Base-by-base conservation (phyloP, 192 early-diverging fungal genomes). In the Podila epicladia region DNA sequence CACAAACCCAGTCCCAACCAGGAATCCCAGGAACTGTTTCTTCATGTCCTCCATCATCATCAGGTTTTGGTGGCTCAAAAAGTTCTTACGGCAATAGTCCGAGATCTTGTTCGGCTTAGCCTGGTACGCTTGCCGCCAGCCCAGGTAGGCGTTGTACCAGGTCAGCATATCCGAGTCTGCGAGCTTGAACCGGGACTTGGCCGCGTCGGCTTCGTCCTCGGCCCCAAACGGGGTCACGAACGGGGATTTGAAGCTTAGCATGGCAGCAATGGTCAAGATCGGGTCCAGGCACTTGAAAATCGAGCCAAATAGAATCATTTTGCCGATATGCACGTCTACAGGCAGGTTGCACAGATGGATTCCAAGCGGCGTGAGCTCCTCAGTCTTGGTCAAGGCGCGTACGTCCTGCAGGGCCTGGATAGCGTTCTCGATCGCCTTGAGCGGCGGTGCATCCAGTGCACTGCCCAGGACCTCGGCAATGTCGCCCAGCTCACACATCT, bases 221-320 rank as follows among this genome's bases (percentile, higher is more conserved):
- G 79, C 75, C 1, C 87, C 87, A 79, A 89, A 88, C 1, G 89
- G 85, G 35, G 71, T 85, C n/a, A 76, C 73, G 45, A 91, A 87
- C 6, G 87, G 88, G n/a, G 86, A 84, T 59, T 89, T 85, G 62
- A 89, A 72, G 61, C 90, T 82, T 74, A 94, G 88, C 73, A 90
- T 88, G 29, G 90, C 89, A 7, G 88, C 92, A 48, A 97, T 84
- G 1, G 91, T 91, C 31, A 97, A 60, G 7, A 93, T 87, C 6
- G 93, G 92, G 31, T 97, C 95, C 1, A 95, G 70, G 20, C 90
- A 92, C 32, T 91, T 84, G 75, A 95, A 92, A 24, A 93, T 85
- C 0, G 94, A 88, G 4, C 91, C 95, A 67, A 93, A 88, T n/a
- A 97, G 74, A 13, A 95, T 83, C 85, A 93, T 93, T 75, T 95